phyloP scores from a whole-genome alignment of 305 asterid species.

The Euphrasia arctica region DNA sequence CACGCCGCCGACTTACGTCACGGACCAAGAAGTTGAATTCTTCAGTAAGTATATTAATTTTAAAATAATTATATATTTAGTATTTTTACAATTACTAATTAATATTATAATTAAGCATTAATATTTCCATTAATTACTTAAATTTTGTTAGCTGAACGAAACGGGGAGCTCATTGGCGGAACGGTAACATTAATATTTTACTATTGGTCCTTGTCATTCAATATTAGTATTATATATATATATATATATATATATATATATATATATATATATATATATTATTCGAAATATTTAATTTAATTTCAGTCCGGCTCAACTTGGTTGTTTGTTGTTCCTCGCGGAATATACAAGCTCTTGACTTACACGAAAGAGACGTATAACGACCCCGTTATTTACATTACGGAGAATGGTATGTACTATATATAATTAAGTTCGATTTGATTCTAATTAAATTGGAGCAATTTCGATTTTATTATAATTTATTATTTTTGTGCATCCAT shows the following conservation, averaged over 20 bases:
- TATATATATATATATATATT: too few relatives aligned
- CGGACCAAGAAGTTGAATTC: conserved; percentile 21
- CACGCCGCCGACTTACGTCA: conserved; percentile 21
- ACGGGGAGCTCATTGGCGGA: conserved; percentile 33
- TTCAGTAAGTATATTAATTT: not conserved
- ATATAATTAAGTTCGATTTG: too few relatives aligned
- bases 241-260: too few relatives aligned
- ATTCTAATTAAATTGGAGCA: too few relatives aligned
- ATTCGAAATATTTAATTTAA: not conserved
- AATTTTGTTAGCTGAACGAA: conserved; percentile 26
- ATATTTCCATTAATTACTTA: too few relatives aligned
- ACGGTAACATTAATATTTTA: conserved; percentile 13
- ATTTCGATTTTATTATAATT: too few relatives aligned
- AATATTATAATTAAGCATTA: too few relatives aligned
- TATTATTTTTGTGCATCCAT: too few relatives aligned
- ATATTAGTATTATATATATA: too few relatives aligned
- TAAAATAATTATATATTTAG: conserved; percentile 24
- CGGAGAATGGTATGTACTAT: conserved; percentile 33
- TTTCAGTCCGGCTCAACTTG: conserved; percentile 26
- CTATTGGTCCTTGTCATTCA: too few relatives aligned
- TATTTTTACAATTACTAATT: not conserved
- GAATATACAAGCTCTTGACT: conserved; percentile 30
- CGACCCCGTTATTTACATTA: conserved; percentile 37
- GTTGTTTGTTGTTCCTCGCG: conserved; percentile 36
- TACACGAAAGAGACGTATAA: conserved; percentile 30